Evolutionary conservation across 352 stramenopile species (phyloP).

Genomic region (Globisporangium barbulae): DNA sequence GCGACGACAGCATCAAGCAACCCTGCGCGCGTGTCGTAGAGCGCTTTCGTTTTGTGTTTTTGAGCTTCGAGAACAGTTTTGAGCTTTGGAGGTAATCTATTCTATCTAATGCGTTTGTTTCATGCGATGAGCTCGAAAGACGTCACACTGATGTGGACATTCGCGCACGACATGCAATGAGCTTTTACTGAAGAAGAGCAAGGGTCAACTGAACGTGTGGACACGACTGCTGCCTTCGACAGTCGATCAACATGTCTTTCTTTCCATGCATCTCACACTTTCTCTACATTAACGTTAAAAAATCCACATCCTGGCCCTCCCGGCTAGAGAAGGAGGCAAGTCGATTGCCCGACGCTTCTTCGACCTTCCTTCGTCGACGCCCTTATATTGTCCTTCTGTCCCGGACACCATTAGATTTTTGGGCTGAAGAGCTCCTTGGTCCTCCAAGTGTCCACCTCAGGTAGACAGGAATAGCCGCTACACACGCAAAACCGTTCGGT

Average conservation of each 20-base stretch:
- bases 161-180: neutral
- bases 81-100: slow-evolving; percentile 2
- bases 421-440: neutral
- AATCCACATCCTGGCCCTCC: neutral
- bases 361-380: neutral
- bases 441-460: neutral
- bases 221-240: neutral
- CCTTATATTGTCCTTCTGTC: slow-evolving; percentile 5
- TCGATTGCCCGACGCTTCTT: neutral
- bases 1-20: slow-evolving; percentile 10
- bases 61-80: neutral
- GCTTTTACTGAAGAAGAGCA: too few species aligned
- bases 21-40: slow-evolving; percentile 7
- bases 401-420: neutral
- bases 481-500: neutral
- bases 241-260: neutral
- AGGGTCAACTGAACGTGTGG: neutral
- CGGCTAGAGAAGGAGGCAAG: neutral
- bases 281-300: slow-evolving; percentile 2
- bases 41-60: neutral
- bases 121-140: too few species aligned
- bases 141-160: neutral
- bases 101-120: slow-evolving; percentile 6
- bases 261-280: neutral
- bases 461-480: neutral